A percentile compares a stretch with the other conserved stretches of the same genome.
phyloP scores from a whole-genome alignment of 2,329 filamentous ascomycete species.

The Trichoderma koningii region DNA sequence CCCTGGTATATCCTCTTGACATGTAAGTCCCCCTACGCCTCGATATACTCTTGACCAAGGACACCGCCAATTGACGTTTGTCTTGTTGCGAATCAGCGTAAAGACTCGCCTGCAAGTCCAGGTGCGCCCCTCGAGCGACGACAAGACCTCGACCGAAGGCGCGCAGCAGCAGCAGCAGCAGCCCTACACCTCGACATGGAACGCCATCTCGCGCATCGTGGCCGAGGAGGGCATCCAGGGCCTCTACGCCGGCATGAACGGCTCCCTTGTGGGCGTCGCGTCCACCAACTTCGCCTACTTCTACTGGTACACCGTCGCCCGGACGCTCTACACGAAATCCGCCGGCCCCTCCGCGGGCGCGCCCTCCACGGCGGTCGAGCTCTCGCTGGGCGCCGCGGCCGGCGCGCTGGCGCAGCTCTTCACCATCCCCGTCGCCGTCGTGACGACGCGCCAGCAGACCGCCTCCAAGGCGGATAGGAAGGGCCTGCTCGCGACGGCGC shows the following conservation, averaged over 20 bases:
- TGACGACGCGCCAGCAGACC: slow-evolving; percentile 95
- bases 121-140: slow-evolving; percentile 59
- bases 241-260: slow-evolving; percentile 85
- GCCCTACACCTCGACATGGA: slow-evolving; percentile 77
- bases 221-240: slow-evolving; percentile 77
- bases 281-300: slow-evolving; percentile 99
- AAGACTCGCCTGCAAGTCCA: slow-evolving; percentile 97
- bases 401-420: slow-evolving; percentile 92
- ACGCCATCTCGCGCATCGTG: slow-evolving; percentile 84
- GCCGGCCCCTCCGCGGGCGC: slow-evolving; percentile 50
- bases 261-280: slow-evolving; percentile 85
- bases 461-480: slow-evolving; percentile 82
- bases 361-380: slow-evolving; percentile 78
- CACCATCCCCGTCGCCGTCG: slow-evolving; percentile 92
- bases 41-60: too few species aligned
- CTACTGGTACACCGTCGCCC: slow-evolving; percentile 94
- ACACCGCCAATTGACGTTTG: not conserved
- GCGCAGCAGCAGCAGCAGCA: slow-evolving; percentile 49
- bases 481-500: slow-evolving; percentile 81
- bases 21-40: slow-evolving; percentile 74
- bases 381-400: slow-evolving; percentile 81
- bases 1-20: slow-evolving; percentile 92
- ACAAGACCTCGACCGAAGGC: slow-evolving; percentile 32
- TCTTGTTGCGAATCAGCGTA: slow-evolving; percentile 58
- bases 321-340: slow-evolving; percentile 72